phyloP scores from a whole-genome alignment of 495 filamentous ascomycete genomes.

The Penicillium simplicissimum region DNA sequence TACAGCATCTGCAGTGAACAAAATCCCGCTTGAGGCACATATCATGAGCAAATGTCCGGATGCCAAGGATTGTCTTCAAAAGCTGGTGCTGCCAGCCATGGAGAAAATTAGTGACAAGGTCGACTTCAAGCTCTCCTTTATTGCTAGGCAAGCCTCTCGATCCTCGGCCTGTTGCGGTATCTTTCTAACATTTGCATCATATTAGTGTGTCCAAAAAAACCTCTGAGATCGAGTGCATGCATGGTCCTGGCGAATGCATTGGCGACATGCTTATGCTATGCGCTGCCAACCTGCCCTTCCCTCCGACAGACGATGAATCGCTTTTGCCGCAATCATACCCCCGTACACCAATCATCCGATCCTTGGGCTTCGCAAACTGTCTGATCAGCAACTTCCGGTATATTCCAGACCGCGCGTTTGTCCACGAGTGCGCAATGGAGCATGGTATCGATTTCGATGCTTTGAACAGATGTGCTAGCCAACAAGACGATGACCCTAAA shows the following conservation, averaged over 20 bases:
- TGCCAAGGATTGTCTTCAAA: constrained; percentile 73
- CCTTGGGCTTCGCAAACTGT: constrained; percentile 89
- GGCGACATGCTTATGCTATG: constrained; percentile 94
- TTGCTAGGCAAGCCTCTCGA: constrained; percentile 63
- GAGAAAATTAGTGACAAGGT: constrained; percentile 77
- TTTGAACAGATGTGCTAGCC: constrained; percentile 74
- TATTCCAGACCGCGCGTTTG: constrained; percentile 72
- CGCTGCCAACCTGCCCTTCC: constrained; percentile 64
- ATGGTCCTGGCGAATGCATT: constrained; percentile 88
- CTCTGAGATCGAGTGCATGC: constrained; percentile 64
- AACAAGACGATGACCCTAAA: constrained; percentile 47
- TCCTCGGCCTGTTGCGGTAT: not conserved
- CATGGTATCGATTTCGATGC: constrained; percentile 83
- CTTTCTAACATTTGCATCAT: not conserved
- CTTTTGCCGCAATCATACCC: constrained; percentile 31
- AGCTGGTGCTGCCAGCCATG: constrained; percentile 86
- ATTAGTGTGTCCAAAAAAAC: constrained; percentile 39
- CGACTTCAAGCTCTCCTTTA: constrained; percentile 86
- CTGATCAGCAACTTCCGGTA: constrained; percentile 66
- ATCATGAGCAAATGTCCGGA: constrained; percentile 97
- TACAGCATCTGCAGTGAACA: constrained; percentile 20
- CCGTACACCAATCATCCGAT: constrained; percentile 74
- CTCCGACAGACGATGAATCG: constrained; percentile 21
- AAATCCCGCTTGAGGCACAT: constrained; percentile 82
- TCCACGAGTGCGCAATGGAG: constrained; percentile 84